Conservation (phyloP, 768 basidiomycete genomes). For the Leccinum longicurvipes region DNA sequence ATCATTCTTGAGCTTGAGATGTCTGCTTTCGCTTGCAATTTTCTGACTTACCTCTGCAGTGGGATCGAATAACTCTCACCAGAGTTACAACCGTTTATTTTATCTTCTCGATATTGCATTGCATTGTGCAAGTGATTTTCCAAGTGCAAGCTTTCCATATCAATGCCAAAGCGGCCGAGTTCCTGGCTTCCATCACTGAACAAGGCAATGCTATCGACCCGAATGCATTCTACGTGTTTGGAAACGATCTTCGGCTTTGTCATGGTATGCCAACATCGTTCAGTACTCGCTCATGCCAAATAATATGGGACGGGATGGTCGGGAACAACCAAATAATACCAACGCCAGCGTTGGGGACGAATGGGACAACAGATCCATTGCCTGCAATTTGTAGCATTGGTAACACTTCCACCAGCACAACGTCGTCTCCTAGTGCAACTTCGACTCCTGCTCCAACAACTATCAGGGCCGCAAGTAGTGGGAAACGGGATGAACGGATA, state of each 20-base stretch:
- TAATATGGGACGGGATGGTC: conserved; percentile 52
- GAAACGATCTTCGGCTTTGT: conserved; percentile 55
- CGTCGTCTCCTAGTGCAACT: no score
- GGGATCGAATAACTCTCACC: conserved; percentile 68
- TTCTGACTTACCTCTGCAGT: conserved; percentile 37
- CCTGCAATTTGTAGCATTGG: no score
- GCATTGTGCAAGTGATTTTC: conserved; percentile 61
- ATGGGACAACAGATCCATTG: not conserved
- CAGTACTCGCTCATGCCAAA: conserved; percentile 39
- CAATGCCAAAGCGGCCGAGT: conserved; percentile 55
- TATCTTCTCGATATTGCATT: conserved; percentile 62
- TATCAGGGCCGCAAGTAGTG: no score
- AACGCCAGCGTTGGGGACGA: not conserved
- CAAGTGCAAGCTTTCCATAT: conserved; percentile 65
- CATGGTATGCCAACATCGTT: conserved; percentile 42
- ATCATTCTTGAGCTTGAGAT: not conserved
- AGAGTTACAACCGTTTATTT: conserved; percentile 64
- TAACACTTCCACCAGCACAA: no score
- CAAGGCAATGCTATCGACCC: conserved; percentile 46
- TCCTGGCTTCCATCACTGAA: conserved; percentile 48
- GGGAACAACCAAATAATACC: conserved; percentile 4
- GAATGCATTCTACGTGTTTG: conserved; percentile 45
- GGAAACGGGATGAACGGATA: no score
- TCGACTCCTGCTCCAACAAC: no score
- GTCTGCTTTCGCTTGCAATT: no score